Evolutionary conservation across 345 rosid species (phyloP).

Genomic region (Bretschneidera sinensis): DNA sequence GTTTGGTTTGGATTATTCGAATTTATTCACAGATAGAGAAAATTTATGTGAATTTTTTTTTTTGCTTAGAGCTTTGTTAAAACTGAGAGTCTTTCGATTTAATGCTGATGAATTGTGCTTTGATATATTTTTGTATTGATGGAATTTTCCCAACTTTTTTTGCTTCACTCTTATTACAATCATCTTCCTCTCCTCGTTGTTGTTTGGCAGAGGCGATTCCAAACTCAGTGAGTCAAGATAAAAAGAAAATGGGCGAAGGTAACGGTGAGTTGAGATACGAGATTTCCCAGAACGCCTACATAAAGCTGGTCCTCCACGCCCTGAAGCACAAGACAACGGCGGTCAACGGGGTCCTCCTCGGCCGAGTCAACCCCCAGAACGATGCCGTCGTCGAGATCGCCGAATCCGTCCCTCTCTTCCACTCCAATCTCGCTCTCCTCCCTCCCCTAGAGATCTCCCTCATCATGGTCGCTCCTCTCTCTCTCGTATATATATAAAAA

Average conservation of each 20-base stretch:
- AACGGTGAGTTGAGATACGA: slow-evolving; percentile 63
- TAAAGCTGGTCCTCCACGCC: slow-evolving; percentile 81
- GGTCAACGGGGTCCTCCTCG: slow-evolving; percentile 84
- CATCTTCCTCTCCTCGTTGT: no score
- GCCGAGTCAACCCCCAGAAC: slow-evolving; percentile 45
- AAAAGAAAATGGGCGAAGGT: slow-evolving; percentile 28
- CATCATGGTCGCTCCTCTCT: slow-evolving; percentile 48
- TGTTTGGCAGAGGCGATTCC: not conserved
- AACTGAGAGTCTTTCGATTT: no score
- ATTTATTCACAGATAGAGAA: no score
- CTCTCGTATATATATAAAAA: no score
- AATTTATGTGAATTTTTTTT: no score
- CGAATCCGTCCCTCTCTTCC: slow-evolving; percentile 91
- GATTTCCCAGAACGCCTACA: slow-evolving; percentile 80
- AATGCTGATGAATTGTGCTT: no score
- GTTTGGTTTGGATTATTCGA: no score
- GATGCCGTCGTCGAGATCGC: slow-evolving; percentile 57
- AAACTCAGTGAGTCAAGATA: slow-evolving; percentile 16
- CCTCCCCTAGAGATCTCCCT: slow-evolving; percentile 96
- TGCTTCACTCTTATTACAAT: no score
- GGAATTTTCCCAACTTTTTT: no score
- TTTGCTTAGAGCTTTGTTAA: no score
- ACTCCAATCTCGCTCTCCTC: slow-evolving; percentile 76
- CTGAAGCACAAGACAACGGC: slow-evolving; percentile 72
- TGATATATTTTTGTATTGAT: no score